Conservation (phyloP, 805 yeast genomes). For the Saccharomycopsis amapae region DNA sequence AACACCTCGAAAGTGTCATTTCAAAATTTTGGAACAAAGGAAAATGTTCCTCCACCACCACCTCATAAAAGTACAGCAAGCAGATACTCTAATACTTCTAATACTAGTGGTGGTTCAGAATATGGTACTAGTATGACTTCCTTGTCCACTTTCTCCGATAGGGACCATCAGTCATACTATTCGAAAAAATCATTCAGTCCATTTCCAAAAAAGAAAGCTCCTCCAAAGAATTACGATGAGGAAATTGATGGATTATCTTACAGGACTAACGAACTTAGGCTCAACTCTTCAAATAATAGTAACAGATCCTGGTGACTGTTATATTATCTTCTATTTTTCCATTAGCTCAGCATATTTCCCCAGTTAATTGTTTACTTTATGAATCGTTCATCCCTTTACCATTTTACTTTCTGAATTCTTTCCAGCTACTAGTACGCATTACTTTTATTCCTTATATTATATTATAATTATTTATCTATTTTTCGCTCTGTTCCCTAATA, state of each 20-base stretch:
- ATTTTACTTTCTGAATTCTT: no score
- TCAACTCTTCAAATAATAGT: no score
- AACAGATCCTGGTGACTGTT: no score
- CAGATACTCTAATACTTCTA: neutral
- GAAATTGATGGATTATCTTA: neutral
- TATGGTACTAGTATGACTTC: neutral
- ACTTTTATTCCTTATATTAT: no score
- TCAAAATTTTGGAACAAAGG: neutral
- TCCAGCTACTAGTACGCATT: no score
- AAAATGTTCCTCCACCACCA: constrained; percentile 12
- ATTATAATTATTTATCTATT: no score
- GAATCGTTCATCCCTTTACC: no score
- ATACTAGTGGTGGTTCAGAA: neutral
- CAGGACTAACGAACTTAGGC: neutral
- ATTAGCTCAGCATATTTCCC: no score
- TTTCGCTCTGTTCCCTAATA: no score
- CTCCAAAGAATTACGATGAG: constrained; percentile 5
- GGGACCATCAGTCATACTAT: neutral
- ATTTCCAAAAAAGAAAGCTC: constrained; percentile 13
- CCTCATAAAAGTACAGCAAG: constrained; percentile 10
- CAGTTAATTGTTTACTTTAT: no score
- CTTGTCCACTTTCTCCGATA: neutral
- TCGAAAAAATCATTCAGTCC: constrained; percentile 10
- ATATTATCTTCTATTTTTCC: no score
- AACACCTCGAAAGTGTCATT: neutral